Conservation (phyloP, 208 protist species). For the Zelonia costaricensis region DNA sequence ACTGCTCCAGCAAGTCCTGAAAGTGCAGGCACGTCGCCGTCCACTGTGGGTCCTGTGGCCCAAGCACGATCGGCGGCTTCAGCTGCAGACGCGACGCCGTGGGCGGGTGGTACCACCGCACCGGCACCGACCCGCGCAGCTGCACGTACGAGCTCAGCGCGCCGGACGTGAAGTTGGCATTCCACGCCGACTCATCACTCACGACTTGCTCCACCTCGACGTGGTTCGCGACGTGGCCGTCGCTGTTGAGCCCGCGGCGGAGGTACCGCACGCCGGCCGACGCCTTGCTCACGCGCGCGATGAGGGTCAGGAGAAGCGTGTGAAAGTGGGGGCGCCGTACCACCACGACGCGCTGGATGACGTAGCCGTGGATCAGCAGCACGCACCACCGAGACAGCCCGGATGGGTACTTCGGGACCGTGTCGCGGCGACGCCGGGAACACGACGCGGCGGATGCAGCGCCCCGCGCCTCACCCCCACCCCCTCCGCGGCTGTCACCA, state of each 20-base stretch:
- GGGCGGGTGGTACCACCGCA: slow-evolving; percentile 80
- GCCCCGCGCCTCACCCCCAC: neutral
- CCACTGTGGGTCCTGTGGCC: slow-evolving; percentile 39
- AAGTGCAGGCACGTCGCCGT: slow-evolving; percentile 89
- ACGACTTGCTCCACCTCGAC: slow-evolving; percentile 93
- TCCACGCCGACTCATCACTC: slow-evolving; percentile 47
- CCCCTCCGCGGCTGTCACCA: too few species aligned
- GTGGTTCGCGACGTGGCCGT: slow-evolving; percentile 84
- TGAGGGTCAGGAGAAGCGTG: slow-evolving; percentile 78
- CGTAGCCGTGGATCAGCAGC: slow-evolving; percentile 38
- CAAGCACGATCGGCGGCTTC: slow-evolving; percentile 89
- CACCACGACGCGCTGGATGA: slow-evolving; percentile 34
- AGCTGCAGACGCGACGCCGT: slow-evolving; percentile 47
- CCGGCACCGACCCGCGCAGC: slow-evolving; percentile 82
- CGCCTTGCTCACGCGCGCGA: slow-evolving; percentile 90
- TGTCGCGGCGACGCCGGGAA: too few species aligned
- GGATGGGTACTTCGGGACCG: slow-evolving; percentile 20
- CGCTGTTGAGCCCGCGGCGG: slow-evolving; percentile 93
- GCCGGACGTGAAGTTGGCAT: slow-evolving; percentile 22
- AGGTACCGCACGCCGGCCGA: slow-evolving; percentile 95
- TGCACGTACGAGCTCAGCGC: slow-evolving; percentile 77
- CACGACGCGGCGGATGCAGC: too few species aligned
- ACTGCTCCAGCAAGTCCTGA: slow-evolving; percentile 86
- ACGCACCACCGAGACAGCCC: slow-evolving; percentile 27
- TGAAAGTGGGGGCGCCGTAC: slow-evolving; percentile 23